Conservation (phyloP, 257 asterid genomes). For the Ophiorrhiza pumila region DNA sequence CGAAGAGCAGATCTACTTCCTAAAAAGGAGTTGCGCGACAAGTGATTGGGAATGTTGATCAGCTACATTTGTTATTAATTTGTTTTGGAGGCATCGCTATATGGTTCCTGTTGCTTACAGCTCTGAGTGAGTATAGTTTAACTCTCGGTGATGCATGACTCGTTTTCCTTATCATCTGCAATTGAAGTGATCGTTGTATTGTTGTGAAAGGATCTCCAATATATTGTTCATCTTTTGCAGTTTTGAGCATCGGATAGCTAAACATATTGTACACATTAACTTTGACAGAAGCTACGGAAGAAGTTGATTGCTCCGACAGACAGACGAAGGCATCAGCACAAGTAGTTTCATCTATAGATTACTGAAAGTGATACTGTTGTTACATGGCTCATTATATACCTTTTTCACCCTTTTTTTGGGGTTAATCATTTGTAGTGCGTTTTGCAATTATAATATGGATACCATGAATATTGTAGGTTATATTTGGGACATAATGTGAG, state of each 20-base stretch:
- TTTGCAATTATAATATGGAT: neutral
- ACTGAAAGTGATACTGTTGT: neutral
- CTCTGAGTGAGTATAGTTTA: constrained; percentile 1
- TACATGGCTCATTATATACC: neutral
- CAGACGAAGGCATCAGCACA: neutral
- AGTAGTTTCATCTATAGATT: neutral
- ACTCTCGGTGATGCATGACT: neutral
- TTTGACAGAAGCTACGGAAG: neutral
- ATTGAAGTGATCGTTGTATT: neutral
- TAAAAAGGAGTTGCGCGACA: constrained; percentile 63
- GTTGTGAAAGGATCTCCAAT: neutral
- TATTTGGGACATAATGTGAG: too few relatives aligned
- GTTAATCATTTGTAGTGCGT: neutral
- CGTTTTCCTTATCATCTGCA: neutral
- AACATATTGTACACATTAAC: neutral
- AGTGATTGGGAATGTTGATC: constrained; percentile 19
- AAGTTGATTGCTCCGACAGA: neutral
- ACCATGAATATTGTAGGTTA: too few relatives aligned
- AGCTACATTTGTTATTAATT: neutral
- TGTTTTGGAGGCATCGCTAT: neutral
- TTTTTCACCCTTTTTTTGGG: neutral
- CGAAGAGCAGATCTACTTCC: constrained; percentile 85
- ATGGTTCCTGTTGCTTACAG: neutral
- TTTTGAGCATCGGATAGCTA: neutral
- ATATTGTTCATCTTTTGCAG: neutral